phyloP scores from a whole-genome alignment of 2,329 filamentous ascomycete species.

The Cordyceps pruinosa region DNA sequence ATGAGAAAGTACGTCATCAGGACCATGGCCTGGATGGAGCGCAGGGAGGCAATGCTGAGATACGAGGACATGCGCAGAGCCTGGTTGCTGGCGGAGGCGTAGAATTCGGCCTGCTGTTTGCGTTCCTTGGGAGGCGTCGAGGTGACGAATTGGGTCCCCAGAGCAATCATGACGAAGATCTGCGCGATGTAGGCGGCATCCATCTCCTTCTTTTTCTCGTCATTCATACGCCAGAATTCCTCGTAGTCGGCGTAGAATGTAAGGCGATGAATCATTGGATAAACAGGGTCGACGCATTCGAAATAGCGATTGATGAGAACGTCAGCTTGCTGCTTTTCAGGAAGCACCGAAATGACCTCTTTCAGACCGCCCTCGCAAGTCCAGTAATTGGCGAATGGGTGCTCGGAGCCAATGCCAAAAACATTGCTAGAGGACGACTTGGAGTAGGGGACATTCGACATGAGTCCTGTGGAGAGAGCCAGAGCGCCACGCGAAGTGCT shows the following conservation, averaged over 20 bases:
- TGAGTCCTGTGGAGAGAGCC: conserved; percentile 51
- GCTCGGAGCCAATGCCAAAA: conserved; percentile 72
- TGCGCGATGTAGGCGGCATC: conserved; percentile 66
- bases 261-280: conserved; percentile 70
- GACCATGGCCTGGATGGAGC: conserved; percentile 73
- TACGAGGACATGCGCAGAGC: conserved; percentile 69
- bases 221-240: conserved; percentile 62
- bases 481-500: conserved; percentile 43
- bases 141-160: conserved; percentile 72
- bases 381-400: conserved; percentile 81
- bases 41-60: conserved; percentile 64
- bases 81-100: conserved; percentile 73
- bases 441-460: conserved; percentile 69
- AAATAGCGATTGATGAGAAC: conserved; percentile 59
- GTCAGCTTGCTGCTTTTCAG: conserved; percentile 69
- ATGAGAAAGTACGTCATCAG: conserved; percentile 76
- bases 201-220: conserved; percentile 49
- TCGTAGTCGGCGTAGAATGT: conserved; percentile 74
- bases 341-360: conserved; percentile 69
- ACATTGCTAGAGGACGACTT: conserved; percentile 66
- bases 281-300: conserved; percentile 70
- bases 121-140: conserved; percentile 51
- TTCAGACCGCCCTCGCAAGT: conserved; percentile 68
- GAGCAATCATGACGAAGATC: conserved; percentile 68
- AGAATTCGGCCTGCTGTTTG: conserved; percentile 73